Evolutionary conservation across 2,329 filamentous ascomycete genomes (phyloP), one percentile per base, ranked within the genome.

Genomic region (Apiospora marii): DNA sequence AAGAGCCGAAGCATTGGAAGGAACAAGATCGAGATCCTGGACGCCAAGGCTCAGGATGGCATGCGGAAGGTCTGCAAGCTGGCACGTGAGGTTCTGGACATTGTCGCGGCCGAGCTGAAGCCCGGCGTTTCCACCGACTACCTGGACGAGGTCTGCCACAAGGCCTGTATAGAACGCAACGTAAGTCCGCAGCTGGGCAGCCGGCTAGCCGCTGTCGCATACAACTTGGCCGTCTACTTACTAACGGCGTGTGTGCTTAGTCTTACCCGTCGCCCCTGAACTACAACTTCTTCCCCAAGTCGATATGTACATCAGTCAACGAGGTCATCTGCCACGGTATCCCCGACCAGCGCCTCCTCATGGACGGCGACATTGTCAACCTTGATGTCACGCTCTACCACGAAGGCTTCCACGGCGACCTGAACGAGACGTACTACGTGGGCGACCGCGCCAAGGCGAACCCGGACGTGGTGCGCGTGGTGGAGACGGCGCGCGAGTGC

Each of bases 311-410:
- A 3, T 98, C 96, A 3, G 85, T 94, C 69, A 99, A 99, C 86
- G 96, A 99, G 84, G 93, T 98, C 75, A 98, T 99, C 82, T 99
- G 96, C 86, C 96, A 99, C 87, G 96, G 96, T 70, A 99, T 99
- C 75, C 96, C 96, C 22, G 96, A 99, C 80, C 91, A 97, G 82
- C 91, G 96, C 71, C 87, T 93, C 10, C 88, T 99, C 1, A 84
- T 94, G 75, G 96, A 99, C 77, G 96, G 96, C 74, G 96, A 99
- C 79, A 98, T 99, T 76, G 86, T 99, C 80, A 99, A 99, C 85
- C 95, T 99, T 76, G 96, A 99, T 78, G 94, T 99, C 6, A 95
- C 95, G 0, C 86, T 99, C 61, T 99, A 97, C 83, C 95, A 98
- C 81, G 93, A 92, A 74, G 96, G 96, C 71, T 98, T 96, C 85